Percentiles rank a stretch among this genome's conserved stretches.
phyloP scores from a whole-genome alignment of 1,284 basidiomycete genomes.

The Exobasidium rhododendri region DNA sequence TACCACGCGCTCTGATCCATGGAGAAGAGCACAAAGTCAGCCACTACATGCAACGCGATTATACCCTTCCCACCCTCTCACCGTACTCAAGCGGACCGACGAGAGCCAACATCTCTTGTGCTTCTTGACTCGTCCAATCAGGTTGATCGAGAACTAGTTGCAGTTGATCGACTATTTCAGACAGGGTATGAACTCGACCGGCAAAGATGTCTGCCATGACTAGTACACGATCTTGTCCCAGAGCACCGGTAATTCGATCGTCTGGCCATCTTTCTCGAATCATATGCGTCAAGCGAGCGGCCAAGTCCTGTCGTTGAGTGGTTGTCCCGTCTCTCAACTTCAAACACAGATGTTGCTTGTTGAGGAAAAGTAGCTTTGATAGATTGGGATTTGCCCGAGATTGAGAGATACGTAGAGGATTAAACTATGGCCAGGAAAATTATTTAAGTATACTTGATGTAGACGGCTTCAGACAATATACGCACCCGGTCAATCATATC shows the following conservation, averaged over 20 bases:
- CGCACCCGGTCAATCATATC: slow-evolving; percentile 29
- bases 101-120: background rate
- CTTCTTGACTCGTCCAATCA: background rate
- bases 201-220: background rate
- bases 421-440: slow-evolving; percentile 22
- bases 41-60: too few species aligned
- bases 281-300: background rate
- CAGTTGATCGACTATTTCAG: slow-evolving; percentile 8
- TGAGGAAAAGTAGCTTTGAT: slow-evolving; percentile 45
- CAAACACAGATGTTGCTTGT: slow-evolving; percentile 32
- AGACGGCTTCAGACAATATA: too few species aligned
- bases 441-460: too few species aligned
- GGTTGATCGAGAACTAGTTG: slow-evolving; percentile 8
- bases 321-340: slow-evolving; percentile 28
- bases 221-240: background rate
- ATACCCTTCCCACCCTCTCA: too few species aligned
- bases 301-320: background rate
- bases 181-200: background rate
- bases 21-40: too few species aligned
- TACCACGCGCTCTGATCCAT: slow-evolving; percentile 3
- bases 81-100: slow-evolving; percentile 13
- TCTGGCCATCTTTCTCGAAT: background rate
- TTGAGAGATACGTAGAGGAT: slow-evolving; percentile 38
- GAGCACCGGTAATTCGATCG: background rate
- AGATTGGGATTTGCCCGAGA: slow-evolving; percentile 41